phyloP scores from a whole-genome alignment of 495 filamentous ascomycete species.

The Hypoxylon lienhwacheense region DNA sequence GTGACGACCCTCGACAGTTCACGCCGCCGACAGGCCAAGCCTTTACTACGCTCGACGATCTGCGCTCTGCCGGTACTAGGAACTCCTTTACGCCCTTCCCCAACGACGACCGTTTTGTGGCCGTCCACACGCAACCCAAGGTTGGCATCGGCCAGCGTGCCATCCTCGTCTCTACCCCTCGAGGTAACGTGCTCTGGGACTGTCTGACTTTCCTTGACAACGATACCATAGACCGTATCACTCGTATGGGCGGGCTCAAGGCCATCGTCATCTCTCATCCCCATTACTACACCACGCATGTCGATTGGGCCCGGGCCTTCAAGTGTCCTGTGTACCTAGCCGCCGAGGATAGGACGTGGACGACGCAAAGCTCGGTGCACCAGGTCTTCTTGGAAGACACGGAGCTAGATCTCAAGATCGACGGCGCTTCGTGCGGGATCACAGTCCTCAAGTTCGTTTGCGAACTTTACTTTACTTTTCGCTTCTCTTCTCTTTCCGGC shows the following conservation, averaged over 20 bases:
- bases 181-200: constrained; percentile 76
- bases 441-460: constrained; percentile 64
- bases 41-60: constrained; percentile 58
- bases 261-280: constrained; percentile 80
- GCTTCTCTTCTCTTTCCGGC: no score
- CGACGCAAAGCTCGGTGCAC: constrained; percentile 37
- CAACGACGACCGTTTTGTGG: constrained; percentile 46
- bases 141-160: constrained; percentile 74
- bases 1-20: constrained; percentile 76
- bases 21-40: constrained; percentile 60
- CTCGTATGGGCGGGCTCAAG: constrained; percentile 59
- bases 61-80: constrained; percentile 41
- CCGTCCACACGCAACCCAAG: constrained; percentile 61
- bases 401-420: constrained; percentile 39
- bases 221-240: constrained; percentile 55
- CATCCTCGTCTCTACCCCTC: constrained; percentile 60
- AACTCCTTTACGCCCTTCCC: constrained; percentile 47
- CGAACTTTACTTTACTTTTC: no score
- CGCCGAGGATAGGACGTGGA: constrained; percentile 64
- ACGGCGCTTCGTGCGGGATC: constrained; percentile 54
- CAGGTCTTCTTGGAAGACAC: constrained; percentile 49
- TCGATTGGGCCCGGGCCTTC: constrained; percentile 67
- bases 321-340: constrained; percentile 65
- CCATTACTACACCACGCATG: constrained; percentile 73
- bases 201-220: constrained; percentile 66